Evolutionary conservation across 2,329 filamentous ascomycete genomes (phyloP).

Genomic region (Thelonectria rubi): DNA sequence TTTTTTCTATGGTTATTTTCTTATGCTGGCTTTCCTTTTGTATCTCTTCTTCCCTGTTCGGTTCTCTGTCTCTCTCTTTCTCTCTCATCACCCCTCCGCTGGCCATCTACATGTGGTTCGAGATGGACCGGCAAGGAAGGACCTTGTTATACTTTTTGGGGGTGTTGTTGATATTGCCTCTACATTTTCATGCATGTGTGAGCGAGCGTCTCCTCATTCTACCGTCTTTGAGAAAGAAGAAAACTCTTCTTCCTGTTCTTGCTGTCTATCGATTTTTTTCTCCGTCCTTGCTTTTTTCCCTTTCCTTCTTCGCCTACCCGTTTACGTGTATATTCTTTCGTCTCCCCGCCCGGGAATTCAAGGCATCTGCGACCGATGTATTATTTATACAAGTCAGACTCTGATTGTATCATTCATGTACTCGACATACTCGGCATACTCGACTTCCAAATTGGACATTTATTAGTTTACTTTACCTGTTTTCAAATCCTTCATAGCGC

Average conservation of each 20-base stretch:
- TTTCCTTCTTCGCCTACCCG: not conserved
- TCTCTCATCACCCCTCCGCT: slow-evolving; percentile 1
- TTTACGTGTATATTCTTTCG: not conserved
- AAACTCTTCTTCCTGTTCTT: not conserved
- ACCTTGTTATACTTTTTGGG: not conserved
- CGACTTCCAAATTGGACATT: not conserved
- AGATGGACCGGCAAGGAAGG: not conserved
- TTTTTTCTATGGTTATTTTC: not conserved
- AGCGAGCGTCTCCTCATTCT: slow-evolving; percentile 23
- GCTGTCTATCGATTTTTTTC: not conserved
- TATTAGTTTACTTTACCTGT: not conserved
- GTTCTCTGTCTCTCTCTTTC: not conserved
- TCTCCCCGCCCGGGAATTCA: not conserved
- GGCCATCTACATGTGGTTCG: slow-evolving; percentile 9
- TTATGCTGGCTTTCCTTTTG: slow-evolving; percentile 12
- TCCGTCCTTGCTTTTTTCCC: not conserved
- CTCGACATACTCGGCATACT: not conserved
- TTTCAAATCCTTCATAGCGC: too few relatives aligned
- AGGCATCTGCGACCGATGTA: not conserved
- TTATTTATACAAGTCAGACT: too few relatives aligned
- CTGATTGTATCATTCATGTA: not conserved
- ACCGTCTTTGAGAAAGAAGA: slow-evolving; percentile 13
- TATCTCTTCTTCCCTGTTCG: slow-evolving; percentile 8
- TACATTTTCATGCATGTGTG: slow-evolving; percentile 21
- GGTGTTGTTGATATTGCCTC: slow-evolving; percentile 7